Conservation (phyloP, 176 grass and related monocot species). For the Triticum timopheevii region DNA sequence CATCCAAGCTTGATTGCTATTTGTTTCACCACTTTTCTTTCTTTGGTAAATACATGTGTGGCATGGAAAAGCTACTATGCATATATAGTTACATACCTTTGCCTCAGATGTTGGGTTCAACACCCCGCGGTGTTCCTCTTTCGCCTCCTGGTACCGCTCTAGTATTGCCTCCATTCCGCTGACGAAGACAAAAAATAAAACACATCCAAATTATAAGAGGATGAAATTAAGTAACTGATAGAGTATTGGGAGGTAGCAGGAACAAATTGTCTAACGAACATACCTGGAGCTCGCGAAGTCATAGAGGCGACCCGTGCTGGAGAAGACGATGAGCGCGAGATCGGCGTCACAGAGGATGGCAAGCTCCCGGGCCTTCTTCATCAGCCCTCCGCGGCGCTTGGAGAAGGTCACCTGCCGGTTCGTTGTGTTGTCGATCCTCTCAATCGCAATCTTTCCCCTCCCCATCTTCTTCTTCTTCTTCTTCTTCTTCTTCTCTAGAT, state of each 20-base stretch:
- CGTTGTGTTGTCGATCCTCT: conserved; percentile 30
- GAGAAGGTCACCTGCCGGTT: conserved; percentile 36
- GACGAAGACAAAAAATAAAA: not conserved
- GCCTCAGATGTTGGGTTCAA: conserved; percentile 29
- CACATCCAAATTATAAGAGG: not conserved
- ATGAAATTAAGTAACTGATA: not conserved
- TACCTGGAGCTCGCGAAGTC: conserved; percentile 24
- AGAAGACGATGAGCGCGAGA: conserved; percentile 30
- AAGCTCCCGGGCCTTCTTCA: conserved; percentile 34
- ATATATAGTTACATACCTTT: conserved; percentile 14
- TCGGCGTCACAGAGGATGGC: conserved; percentile 24
- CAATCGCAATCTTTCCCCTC: conserved; percentile 27
- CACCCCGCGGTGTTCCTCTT: conserved; percentile 17
- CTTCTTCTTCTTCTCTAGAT: not conserved
- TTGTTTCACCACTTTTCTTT: not conserved
- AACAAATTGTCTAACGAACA: not conserved
- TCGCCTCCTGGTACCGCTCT: conserved; percentile 30
- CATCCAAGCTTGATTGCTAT: not conserved
- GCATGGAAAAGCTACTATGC: not conserved
- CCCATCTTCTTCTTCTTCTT: not conserved
- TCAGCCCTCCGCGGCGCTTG: conserved; percentile 32
- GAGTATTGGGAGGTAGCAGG: not conserved
- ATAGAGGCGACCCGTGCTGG: conserved; percentile 28
- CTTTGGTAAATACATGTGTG: not conserved
- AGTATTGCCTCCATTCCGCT: conserved; percentile 35